Conservation (phyloP, 139 green algal species). For the Eudorina sp. region DNA sequence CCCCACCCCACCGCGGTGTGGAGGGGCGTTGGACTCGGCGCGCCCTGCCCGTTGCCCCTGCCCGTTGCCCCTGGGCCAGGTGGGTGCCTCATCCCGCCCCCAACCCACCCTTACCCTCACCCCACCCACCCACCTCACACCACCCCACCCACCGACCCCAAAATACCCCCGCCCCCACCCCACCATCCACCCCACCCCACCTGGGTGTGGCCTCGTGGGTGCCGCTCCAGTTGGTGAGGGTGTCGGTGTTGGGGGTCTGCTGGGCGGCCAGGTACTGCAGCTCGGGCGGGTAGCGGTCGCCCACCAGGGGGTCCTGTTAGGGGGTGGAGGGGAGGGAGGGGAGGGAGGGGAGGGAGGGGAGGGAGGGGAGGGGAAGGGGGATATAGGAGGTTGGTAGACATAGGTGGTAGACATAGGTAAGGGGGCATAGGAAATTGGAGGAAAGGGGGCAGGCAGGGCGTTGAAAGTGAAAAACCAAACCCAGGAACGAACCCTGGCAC, state of each 20-base stretch:
- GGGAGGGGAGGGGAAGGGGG: not conserved
- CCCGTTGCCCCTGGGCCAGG: too few relatives aligned
- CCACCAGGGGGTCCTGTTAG: slow-evolving; percentile 46
- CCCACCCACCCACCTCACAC: not conserved
- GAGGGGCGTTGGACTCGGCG: too few relatives aligned
- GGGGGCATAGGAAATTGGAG: too few relatives aligned
- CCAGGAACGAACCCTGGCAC: too few relatives aligned
- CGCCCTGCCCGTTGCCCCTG: too few relatives aligned
- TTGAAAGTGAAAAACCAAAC: too few relatives aligned
- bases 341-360: not conserved
- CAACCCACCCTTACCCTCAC: not conserved
- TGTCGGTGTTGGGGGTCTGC: slow-evolving; percentile 55
- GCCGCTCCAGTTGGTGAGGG: slow-evolving; percentile 91
- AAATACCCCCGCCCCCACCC: not conserved
- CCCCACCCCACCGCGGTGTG: too few relatives aligned
- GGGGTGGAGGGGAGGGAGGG: not conserved
- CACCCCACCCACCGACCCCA: not conserved
- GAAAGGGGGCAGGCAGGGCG: too few relatives aligned
- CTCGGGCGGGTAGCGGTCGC: slow-evolving; percentile 48
- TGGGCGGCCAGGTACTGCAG: slow-evolving; percentile 59
- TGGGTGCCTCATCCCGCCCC: not conserved
- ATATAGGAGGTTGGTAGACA: too few relatives aligned
- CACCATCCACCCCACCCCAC: slow-evolving; percentile 35
- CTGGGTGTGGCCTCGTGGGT: slow-evolving; percentile 86
- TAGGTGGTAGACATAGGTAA: too few relatives aligned